Base-by-base conservation (phyloP, 495 filamentous ascomycete genomes). In the Lepidopterella palustris region DNA sequence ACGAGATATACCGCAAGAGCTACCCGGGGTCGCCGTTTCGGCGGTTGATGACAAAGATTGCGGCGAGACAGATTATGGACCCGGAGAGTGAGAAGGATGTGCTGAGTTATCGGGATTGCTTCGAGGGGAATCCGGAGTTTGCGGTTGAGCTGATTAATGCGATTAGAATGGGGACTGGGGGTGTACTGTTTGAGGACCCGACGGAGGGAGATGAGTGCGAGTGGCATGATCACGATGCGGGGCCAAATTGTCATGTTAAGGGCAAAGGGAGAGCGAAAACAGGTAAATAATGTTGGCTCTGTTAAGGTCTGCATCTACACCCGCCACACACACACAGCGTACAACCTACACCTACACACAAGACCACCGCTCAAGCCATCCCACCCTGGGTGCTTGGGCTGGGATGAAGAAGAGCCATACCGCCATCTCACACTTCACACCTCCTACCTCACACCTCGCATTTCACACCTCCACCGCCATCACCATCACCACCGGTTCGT, bases 31-130 rank as follows among this genome's bases (percentile, higher is more conserved):
- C 70, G 13, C 74, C 76, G 0, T 79, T 78, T 51, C 68, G 77
- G 24, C 66, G 69, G 53, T 68, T 79, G 35, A 75, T 79, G 68
- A 76, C 72, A 26, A 67, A 68, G 58, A 79, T 79, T 45, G 77
- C 77, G 18, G 77, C 77, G 9, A 63, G 77, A 10, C 77, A 79
- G 68, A 77, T 79, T 47, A 79, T 79, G 77, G 77, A 78, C 54
- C 77, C 77, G 0, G 77, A 76, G 10, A 71, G 64, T 51, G 68
- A 77, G 29, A 70, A 70, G 28, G 73, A 77, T 63, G 76, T 74
- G 11, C 66, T 68, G 26, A 68, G 55, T 0, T 79, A 79, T 55
- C 69, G 71, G 40, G 55, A 65, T 24, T 78, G 76, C 49, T 78
- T 79, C 61, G 70, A 77, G 40, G 59, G 64, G n/a, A 77, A 68